Conservation (phyloP, 306 rosid genomes). For the Glycine soja region DNA sequence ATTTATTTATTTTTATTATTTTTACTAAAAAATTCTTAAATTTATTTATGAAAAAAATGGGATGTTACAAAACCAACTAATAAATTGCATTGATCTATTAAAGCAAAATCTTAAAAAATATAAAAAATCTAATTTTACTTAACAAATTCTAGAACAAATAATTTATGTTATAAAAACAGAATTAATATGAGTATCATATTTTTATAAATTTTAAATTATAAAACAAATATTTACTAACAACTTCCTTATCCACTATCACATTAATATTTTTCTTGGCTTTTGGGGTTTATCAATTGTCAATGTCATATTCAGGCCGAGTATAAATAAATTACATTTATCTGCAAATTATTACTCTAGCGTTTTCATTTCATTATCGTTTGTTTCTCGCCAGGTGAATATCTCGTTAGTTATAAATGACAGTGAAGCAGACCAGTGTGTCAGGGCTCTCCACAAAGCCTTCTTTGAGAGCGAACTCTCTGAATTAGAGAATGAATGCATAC, state of each 20-base stretch:
- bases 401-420: slow-evolving; percentile 86
- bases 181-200: no score
- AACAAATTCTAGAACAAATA: no score
- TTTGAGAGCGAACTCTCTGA: slow-evolving; percentile 60
- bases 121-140: no score
- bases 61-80: no score
- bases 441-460: slow-evolving; percentile 83
- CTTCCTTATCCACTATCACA: neutral
- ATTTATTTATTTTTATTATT: no score
- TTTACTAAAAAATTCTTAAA: no score
- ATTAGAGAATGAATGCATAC: slow-evolving; percentile 43
- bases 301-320: neutral
- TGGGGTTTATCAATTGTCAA: neutral
- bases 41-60: no score
- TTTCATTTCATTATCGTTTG: slow-evolving; percentile 26
- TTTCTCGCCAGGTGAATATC: slow-evolving; percentile 75
- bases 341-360: slow-evolving; percentile 5
- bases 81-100: no score
- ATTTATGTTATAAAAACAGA: no score
- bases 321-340: slow-evolving; percentile 18
- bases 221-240: no score
- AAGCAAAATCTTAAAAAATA: no score
- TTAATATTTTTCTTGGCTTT: neutral
- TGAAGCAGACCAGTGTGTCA: slow-evolving; percentile 87
- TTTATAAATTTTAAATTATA: no score